Evolutionary conservation across 352 stramenopile species (phyloP).

Genomic region (Phytophthora melonis): DNA sequence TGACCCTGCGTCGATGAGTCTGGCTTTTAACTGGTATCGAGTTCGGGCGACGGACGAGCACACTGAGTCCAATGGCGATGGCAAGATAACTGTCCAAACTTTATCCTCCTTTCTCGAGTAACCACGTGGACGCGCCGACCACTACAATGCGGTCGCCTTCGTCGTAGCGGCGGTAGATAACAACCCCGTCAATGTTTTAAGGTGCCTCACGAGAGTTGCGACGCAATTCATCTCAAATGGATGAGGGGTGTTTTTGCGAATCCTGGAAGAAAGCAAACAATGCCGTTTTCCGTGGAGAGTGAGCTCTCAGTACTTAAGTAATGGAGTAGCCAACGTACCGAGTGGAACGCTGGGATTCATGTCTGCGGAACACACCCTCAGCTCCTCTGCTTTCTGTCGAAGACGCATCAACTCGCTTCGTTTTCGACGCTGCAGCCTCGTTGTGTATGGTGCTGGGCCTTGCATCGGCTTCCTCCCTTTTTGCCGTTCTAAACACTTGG

Average conservation of each 20-base stretch:
- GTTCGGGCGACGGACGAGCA: conserved; percentile 22
- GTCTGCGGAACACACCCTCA: too few species aligned
- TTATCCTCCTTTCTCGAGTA: conserved; percentile 8
- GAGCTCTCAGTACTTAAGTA: background rate
- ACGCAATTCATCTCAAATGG: conserved; percentile 31
- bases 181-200: conserved; percentile 15
- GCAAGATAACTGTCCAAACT: conserved; percentile 24
- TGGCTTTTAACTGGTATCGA: conserved; percentile 24
- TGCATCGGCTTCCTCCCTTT: background rate
- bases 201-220: conserved; percentile 13
- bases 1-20: background rate
- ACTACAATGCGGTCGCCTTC: conserved; percentile 26
- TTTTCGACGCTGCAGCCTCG: conserved; percentile 23
- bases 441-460: conserved; percentile 17
- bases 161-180: conserved; percentile 28
- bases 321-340: conserved; percentile 14
- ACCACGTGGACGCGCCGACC: conserved; percentile 15
- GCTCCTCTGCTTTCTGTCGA: conserved; percentile 7
- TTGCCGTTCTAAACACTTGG: background rate
- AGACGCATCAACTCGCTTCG: conserved; percentile 9
- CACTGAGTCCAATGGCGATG: conserved; percentile 11
- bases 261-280: background rate
- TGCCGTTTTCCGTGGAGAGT: background rate
- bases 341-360: too few species aligned
- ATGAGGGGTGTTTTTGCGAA: conserved; percentile 13